Base-by-base conservation (phyloP, 2,329 filamentous ascomycete genomes). In the Colletotrichum australisinense region DNA sequence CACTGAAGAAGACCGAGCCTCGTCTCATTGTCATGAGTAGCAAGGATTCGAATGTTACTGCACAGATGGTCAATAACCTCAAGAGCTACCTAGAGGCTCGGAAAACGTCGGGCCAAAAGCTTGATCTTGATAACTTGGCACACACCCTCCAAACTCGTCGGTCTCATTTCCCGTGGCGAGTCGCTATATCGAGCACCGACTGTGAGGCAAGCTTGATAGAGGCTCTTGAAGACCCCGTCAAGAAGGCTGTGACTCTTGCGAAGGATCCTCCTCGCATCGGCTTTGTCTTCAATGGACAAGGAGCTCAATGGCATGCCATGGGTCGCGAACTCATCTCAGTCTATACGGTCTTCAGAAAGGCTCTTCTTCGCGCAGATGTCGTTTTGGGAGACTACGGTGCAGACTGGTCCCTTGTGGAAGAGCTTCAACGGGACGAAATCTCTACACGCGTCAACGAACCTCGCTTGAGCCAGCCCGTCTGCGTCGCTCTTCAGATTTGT, bases 401-500 rank as follows among this genome's bases (percentile, higher is more conserved):
- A 2, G 22, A 70, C 0, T 83, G 81, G 81, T 74, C 70, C 1
- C 76, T 86, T 1, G 28, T 81, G 6, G 80, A 83, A 38, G 83
- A 86, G 73, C 78, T 87, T 1, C 49, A 55, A 2, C 66, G 67
- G 49, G 80, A 79, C 5, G 74, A 80, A 6, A 76, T 79, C 2
- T 82, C 82, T 0, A 70, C 70, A 2, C 75, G 77, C 14, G 78
- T 87, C 8, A 77, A 82, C 9, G 75, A 81, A 35, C 83, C 86
- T 0, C 78, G 85, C 24, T 80, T 87, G 63, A 83, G 81, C 30
- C 84, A 86, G 73, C 84, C 86, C 46, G 72, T 79, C 11, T 86
- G 82, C 66, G 86, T 85, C 0, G 85, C 86, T 0, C 74, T 89
- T 1, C 88, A 90, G 75, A 76, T 90, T 3, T 83, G 83, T 3